These are phyloP conservation scores for Saccharomyces hybrid DNA, from an alignment of 1,139 yeast species.

Conservation along the genomic window DNA sequence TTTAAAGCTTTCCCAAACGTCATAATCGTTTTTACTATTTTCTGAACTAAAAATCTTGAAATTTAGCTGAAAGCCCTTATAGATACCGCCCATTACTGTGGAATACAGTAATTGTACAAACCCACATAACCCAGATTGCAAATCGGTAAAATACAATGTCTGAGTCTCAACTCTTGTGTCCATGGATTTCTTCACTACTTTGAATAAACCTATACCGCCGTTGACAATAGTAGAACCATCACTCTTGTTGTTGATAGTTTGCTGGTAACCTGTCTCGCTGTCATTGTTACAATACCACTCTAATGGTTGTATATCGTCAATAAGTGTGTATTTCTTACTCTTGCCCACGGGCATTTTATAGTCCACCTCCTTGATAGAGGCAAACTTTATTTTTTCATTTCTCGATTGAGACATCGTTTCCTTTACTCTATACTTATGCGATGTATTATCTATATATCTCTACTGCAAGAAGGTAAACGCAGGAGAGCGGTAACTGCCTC, in stretches of 20 bases:
- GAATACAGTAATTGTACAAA: slow-evolving; percentile 83
- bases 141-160: slow-evolving; percentile 65
- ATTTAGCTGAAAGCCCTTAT: slow-evolving; percentile 80
- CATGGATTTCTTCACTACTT: slow-evolving; percentile 14
- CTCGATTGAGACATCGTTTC: slow-evolving; percentile 3
- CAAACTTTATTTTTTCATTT: slow-evolving; percentile 13
- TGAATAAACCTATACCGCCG: slow-evolving; percentile 2
- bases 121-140: slow-evolving; percentile 54
- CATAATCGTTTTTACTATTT: slow-evolving; percentile 21
- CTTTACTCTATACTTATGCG: neutral
- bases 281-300: slow-evolving; percentile 5
- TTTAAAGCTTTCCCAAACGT: slow-evolving; percentile 26
- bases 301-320: slow-evolving; percentile 9
- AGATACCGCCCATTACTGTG: slow-evolving; percentile 62
- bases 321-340: slow-evolving; percentile 9
- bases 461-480: neutral
- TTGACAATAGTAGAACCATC: neutral
- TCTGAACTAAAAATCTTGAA: slow-evolving; percentile 46
- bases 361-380: slow-evolving; percentile 10
- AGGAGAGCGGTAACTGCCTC: neutral
- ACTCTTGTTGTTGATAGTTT: neutral
- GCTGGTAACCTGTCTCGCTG: neutral
- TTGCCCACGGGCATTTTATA: slow-evolving; percentile 6
- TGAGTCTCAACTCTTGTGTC: slow-evolving; percentile 79
- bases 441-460: neutral